These are phyloP conservation scores for Bromus sterilis DNA, from an alignment of 176 grass and related monocot species.

Conservation along the genomic window DNA sequence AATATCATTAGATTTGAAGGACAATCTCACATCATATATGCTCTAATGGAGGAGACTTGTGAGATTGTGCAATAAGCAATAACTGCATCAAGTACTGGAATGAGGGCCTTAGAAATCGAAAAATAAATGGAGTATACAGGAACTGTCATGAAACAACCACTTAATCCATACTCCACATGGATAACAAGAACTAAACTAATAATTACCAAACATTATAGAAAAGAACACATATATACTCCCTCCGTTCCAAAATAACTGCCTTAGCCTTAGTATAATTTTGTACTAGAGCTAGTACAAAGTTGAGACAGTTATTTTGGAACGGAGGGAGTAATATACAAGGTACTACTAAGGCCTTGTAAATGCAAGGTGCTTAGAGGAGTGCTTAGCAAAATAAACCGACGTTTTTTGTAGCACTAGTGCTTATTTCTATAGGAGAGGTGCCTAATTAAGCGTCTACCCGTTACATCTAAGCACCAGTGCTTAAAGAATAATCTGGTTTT, in stretches of 20 bases:
- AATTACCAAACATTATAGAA: neutral
- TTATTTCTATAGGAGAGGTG: no score
- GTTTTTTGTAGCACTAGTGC: no score
- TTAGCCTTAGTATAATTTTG: no score
- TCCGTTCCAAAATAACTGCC: no score
- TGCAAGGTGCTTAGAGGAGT: no score
- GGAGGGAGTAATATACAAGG: neutral
- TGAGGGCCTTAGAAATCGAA: neutral
- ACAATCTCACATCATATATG: constrained; percentile 9
- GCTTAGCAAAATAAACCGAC: no score
- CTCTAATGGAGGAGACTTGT: constrained; percentile 2
- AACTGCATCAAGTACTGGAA: neutral
- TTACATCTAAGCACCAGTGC: no score
- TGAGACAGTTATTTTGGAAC: no score
- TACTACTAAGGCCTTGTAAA: no score
- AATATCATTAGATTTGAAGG: constrained; percentile 9
- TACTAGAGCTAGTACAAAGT: no score
- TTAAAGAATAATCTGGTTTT: no score
- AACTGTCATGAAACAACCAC: neutral
- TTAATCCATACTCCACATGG: neutral
- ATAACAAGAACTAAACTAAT: neutral
- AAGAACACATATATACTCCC: neutral
- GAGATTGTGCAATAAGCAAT: neutral
- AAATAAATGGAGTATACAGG: neutral
- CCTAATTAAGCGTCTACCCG: no score